Evolutionary conservation across 1,139 yeast species (phyloP), one percentile per base, ranked within the genome.

Genomic region (Waltiozyma sp.): DNA sequence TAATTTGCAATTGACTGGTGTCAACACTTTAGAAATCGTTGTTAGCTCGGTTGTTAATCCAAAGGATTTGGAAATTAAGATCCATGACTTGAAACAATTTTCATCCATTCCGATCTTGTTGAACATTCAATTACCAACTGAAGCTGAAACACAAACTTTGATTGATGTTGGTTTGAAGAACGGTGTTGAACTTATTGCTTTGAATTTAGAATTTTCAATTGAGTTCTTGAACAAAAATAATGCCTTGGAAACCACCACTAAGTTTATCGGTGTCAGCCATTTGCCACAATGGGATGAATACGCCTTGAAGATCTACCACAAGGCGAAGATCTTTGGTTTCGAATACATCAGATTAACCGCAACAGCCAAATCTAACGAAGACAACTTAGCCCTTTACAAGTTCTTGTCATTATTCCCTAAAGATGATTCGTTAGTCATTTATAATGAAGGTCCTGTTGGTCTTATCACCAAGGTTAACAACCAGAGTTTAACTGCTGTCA

Each of bases 1-100:
- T 5, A 14, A 18, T 3, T 35, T 35, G 23, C 23, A 23, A 18
- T 35, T 35, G 23, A 19, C 72, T 45, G 96, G 96, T 2, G 74
- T 81, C 48, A 74, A 77, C 49, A 96, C 95, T 6, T 80, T 89
- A 40, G 96, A 89, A 58, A 67, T 91, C 44, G 73, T 95, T 49
- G 85, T 96, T 85, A 59, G 78, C 45, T 70, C 88, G 47, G 66
- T 73, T 44, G 66, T 69, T 45, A 70, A 70, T 37, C 59, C 64
- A 19, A 64, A 66, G 6, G 82, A 70, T 57, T 86, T 89, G 41
- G 79, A 85, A 43, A 79, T 78, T 49, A 95, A 88, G 60, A 66
- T 87, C 44, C 85, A 88, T 2, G 58, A 70, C 24, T 65, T 89
- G 53, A 77, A 96, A 57, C 73, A 65, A 54, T 69, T 68, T 37